Evolutionary conservation across 164 flowering plant genomes (phyloP), one percentile per base, ranked within the genome.

Genomic region (Chloranthus sessilifolius): DNA sequence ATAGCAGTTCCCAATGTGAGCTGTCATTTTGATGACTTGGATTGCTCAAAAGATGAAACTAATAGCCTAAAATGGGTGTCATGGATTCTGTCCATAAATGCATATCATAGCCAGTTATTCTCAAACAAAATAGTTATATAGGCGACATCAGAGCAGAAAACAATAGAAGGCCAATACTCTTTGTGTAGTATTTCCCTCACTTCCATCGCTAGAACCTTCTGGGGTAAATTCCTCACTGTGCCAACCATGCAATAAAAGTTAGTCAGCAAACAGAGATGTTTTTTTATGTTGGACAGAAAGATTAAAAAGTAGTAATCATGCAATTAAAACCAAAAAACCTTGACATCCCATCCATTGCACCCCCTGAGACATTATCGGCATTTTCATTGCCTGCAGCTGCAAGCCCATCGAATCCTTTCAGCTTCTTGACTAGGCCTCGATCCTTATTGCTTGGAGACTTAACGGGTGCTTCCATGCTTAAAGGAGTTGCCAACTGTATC

Each of bases 331-430:
- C 4, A 29, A 61, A 59, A 51, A 27, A 71, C 76, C 73, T 72
- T 34, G 70, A 53, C 28, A 15, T 3, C 19, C 48, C 62, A 56
- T 15, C 62, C 9, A 70, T 70, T 49, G 65, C 43, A 15, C 62
- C 77, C 44, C 59, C 76, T 29, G 65, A 80, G 21, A 68, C 71
- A 47, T 63, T 75, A 28, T 74, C 79, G 43, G 66, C 55, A 53
- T 59, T 70, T 40, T 74, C 82, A 75, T 76, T 80, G 70, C 91
- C 87, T 36, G 95, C 73, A 69, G 79, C 84, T 45, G 85, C 79
- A 46, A 86, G 80, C 50, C 88, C 95, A 70, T 83, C 82, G 67
- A 75, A 71, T 33, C 79, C 74, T 78, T 85, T 91, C 69, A 79
- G 46, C 54, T 88, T 85, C 62, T 82, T 85, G 59, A 73, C 55